These are phyloP conservation scores for Fusarium miscanthi DNA, from an alignment of 2,329 filamentous ascomycete genomes.

Conservation along the genomic window DNA sequence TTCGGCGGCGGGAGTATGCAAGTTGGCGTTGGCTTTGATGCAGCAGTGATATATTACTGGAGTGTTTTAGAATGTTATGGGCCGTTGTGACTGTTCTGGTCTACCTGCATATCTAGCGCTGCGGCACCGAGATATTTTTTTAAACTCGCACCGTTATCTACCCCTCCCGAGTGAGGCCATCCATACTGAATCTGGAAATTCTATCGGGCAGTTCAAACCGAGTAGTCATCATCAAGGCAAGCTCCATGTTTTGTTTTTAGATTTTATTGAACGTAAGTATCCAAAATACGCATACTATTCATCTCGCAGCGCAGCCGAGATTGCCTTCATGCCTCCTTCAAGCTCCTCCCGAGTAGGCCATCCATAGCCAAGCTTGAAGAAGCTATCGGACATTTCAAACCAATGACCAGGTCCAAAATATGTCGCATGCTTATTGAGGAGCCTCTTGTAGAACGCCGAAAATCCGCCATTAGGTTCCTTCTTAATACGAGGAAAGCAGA, in stretches of 20 bases:
- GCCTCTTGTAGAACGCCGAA: background rate
- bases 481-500: background rate
- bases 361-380: background rate
- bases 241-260: rapidly evolving
- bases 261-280: rapidly evolving
- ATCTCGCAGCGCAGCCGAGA: background rate
- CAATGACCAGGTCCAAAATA: conserved; percentile 6
- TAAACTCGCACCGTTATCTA: background rate
- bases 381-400: background rate
- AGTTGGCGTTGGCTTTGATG: background rate
- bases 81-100: background rate
- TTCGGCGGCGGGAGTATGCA: background rate
- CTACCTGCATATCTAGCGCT: background rate
- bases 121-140: background rate
- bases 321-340: background rate
- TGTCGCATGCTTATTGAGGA: background rate
- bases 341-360: background rate
- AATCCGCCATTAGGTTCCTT: background rate
- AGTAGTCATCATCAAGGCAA: rapidly evolving
- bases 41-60: background rate
- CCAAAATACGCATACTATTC: rapidly evolving
- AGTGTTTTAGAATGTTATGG: background rate
- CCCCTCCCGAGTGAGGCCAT: background rate
- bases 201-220: background rate
- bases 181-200: background rate